These are phyloP conservation scores for Spongiforma sp. DNA, from an alignment of 1,284 basidiomycete species.

Conservation along the genomic window DNA sequence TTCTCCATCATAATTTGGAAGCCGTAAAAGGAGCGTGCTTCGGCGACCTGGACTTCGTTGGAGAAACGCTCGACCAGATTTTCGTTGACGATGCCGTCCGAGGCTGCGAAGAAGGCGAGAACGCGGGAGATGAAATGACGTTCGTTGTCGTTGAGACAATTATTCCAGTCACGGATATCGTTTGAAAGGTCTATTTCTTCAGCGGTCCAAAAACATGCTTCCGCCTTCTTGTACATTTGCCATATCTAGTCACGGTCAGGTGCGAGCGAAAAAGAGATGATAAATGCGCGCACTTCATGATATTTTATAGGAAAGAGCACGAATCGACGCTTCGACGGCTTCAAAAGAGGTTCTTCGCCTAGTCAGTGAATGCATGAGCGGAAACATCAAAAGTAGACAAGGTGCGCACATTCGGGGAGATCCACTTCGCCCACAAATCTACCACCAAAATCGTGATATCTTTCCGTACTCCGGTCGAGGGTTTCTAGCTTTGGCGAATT, in stretches of 20 bases:
- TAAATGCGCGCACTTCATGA: slow-evolving; percentile 68
- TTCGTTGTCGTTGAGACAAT: slow-evolving; percentile 91
- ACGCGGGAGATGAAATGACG: slow-evolving; percentile 96
- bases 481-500: neutral
- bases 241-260: slow-evolving; percentile 69
- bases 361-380: slow-evolving; percentile 1
- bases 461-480: neutral
- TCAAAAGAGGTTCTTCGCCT: slow-evolving; percentile 84
- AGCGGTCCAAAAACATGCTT: slow-evolving; percentile 96
- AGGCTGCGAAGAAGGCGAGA: slow-evolving; percentile 96
- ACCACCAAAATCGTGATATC: slow-evolving; percentile 13
- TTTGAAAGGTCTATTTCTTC: slow-evolving; percentile 98
- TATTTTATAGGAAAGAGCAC: slow-evolving; percentile 97
- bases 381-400: neutral
- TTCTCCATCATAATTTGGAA: slow-evolving; percentile 99
- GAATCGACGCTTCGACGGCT: slow-evolving; percentile 80
- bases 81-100: slow-evolving; percentile 98
- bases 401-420: slow-evolving; percentile 61
- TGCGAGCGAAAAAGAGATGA: neutral
- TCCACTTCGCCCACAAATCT: slow-evolving; percentile 68
- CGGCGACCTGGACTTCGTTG: slow-evolving; percentile 91
- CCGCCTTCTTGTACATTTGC: slow-evolving; percentile 95
- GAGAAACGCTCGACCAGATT: slow-evolving; percentile 97
- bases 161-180: slow-evolving; percentile 92
- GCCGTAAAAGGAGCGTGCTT: slow-evolving; percentile 98